Base-by-base conservation (phyloP, 2,329 filamentous ascomycete genomes). In the Ceratocystis harringtonii region DNA sequence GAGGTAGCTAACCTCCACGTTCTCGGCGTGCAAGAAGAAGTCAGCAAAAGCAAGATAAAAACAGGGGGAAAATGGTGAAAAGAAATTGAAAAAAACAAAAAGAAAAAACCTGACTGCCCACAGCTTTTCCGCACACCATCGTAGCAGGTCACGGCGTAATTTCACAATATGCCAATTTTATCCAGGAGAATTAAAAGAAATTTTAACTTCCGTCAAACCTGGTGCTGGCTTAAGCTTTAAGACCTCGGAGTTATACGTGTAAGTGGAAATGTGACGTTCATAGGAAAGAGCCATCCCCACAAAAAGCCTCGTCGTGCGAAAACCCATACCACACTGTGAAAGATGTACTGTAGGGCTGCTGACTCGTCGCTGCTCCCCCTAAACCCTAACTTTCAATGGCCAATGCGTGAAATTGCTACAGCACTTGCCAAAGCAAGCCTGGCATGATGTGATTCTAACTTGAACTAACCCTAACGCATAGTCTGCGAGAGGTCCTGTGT, bases 231-330 rank as follows among this genome's bases (percentile, higher is more conserved):
- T 55, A 15, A 17, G 50, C 50, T 64, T 58, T 64, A 64, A 10
- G 25, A 64, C 36, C n/a, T 44, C 36, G 32, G 62, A 12, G 36
- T 58, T 64, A 64, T 64, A 64, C 41, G 50, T 64, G 41, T 64
- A 64, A 64, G 62, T 64, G 62, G 48, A 64, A 57, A 45, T 50
- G 19, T 55, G 50, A 64, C 62, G 62, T 64, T 64, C 60, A 28
- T 15, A 62, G 44, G 61, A 10, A 45, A 62, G 28, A 25, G 19
- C 30, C 10, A 30, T 10, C 43, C 50, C 50, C 50, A 28, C 50
- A 55, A 55, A 25, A 28, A 12, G 36, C 19, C 19, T 55, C 19
- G 6, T 5, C 19, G 50, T 25, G 19, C 45, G 45, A 48, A 25
- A 15, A 10, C 2, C 22, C 12, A 22, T 55, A 5, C 22, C 19